These are phyloP conservation scores for Saccharomyces hybrid DNA, from an alignment of 1,139 yeast species.

Conservation along the genomic window DNA sequence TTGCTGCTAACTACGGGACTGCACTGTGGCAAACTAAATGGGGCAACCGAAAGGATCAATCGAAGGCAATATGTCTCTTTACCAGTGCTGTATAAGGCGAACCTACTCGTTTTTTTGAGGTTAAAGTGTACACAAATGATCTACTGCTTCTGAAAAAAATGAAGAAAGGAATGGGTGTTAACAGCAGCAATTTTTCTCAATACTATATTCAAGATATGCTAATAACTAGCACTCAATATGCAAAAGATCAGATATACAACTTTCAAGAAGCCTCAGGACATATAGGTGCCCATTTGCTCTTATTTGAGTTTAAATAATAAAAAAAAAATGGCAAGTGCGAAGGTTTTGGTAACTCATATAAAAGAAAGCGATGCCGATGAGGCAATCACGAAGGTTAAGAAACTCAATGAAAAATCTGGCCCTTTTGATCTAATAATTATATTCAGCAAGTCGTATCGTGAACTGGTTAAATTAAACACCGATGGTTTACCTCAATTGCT, in stretches of 20 bases:
- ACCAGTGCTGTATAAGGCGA: background rate
- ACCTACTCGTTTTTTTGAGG: background rate
- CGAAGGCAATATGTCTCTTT: too few species aligned
- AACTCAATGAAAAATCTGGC: slow-evolving; percentile 49
- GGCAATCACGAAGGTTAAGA: slow-evolving; percentile 43
- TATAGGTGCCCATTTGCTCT: background rate
- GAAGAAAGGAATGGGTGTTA: background rate
- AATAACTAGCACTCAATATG: too few species aligned
- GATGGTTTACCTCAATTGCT: slow-evolving; percentile 33
- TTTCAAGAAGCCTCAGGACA: background rate
- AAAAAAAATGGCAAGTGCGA: slow-evolving; percentile 9
- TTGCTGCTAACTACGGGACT: background rate
- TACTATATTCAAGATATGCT: background rate
- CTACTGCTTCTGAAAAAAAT: background rate
- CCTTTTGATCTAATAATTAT: slow-evolving; percentile 54
- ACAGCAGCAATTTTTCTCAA: background rate
- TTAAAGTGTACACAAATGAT: background rate
- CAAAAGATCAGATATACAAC: background rate
- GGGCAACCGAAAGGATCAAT: background rate
- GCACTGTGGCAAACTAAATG: background rate
- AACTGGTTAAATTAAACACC: background rate
- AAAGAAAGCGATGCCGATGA: slow-evolving; percentile 35
- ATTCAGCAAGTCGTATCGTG: slow-evolving; percentile 39
- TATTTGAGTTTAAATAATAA: background rate
- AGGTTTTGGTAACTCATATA: slow-evolving; percentile 44